phyloP scores from a whole-genome alignment of 2,329 filamentous ascomycete genomes.

The Diaporthe eres region DNA sequence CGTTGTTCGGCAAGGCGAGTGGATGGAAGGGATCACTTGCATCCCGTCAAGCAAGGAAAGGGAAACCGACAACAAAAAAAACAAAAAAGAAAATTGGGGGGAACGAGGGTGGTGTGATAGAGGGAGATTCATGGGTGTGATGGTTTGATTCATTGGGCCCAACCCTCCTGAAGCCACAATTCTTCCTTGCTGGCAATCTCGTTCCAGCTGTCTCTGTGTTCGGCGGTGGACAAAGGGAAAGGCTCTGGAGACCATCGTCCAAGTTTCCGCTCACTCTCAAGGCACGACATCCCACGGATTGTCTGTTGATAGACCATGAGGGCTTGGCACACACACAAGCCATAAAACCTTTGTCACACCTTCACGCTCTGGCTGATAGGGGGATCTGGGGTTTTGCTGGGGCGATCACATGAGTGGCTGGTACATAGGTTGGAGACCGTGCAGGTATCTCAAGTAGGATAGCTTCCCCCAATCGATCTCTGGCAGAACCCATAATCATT shows the following conservation, averaged over 20 bases:
- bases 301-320: not conserved
- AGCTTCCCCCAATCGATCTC: conserved; percentile 4
- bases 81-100: conserved; percentile 41
- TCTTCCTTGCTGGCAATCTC: not conserved
- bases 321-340: not conserved
- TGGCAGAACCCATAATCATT: not conserved
- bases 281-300: not conserved
- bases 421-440: not conserved
- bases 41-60: not conserved
- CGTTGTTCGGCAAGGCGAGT: not conserved
- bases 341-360: not conserved
- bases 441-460: not conserved
- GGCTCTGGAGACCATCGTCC: not conserved
- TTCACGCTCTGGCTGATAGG: not conserved
- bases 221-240: not conserved
- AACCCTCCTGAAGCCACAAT: not conserved
- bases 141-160: not conserved
- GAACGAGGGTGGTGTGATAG: not conserved
- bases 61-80: not conserved
- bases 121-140: not conserved
- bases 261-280: not conserved
- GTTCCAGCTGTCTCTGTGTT: not conserved
- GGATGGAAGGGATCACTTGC: too few species aligned
- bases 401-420: not conserved
- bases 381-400: not conserved